Evolutionary conservation across 2,329 filamentous ascomycete genomes (phyloP), one percentile per base, ranked within the genome.

Genomic region (Aspergillus oerlinghausenensis): DNA sequence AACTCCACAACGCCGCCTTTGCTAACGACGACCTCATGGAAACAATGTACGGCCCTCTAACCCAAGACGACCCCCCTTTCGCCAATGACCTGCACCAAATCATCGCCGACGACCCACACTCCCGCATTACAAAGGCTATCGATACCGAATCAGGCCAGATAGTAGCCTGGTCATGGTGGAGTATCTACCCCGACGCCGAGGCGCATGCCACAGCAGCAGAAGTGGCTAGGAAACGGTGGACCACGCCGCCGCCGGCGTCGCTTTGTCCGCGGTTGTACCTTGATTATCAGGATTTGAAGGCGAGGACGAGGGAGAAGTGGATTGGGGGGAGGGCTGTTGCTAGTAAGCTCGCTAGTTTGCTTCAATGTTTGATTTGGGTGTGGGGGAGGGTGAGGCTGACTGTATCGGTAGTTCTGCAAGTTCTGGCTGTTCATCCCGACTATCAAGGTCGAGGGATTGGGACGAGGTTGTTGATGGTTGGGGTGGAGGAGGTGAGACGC

Each of bases 401-500:
- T 35, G 32, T 2, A 14, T 35, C 48, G 53, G 11, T 35, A 55
- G 53, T 55, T 17, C 49, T 55, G 3, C 48, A 55, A 43, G n/a
- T 55, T 9, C 14, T 55, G n/a, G 49, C 38, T 3, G 48, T 55
- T n/a, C 49, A 47, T 26, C 48, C 53, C 1, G 7, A 28, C 6
- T 55, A 55, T n/a, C 53, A 55, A 7, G 25, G 38, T 26, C 49
- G 49, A 8, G 53, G 53, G 4, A 51, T 55, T 21, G 53, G 53
- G 11, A 55, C 49, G 2, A 32, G 9, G 23, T 25, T 55, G 17
- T 8, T 55, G 5, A 47, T 9, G 19, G 11, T 35, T 1, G 53
- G 53, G 14, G 48, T 55, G 21, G 19, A 55, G n/a, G 53, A 55
- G 26, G 53, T 23, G 0, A 19, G 45, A 8, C 5, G 17, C 3